Conservation (phyloP, 2,329 filamentous ascomycete species). For the Pseudogymnoascus verrucosus region DNA sequence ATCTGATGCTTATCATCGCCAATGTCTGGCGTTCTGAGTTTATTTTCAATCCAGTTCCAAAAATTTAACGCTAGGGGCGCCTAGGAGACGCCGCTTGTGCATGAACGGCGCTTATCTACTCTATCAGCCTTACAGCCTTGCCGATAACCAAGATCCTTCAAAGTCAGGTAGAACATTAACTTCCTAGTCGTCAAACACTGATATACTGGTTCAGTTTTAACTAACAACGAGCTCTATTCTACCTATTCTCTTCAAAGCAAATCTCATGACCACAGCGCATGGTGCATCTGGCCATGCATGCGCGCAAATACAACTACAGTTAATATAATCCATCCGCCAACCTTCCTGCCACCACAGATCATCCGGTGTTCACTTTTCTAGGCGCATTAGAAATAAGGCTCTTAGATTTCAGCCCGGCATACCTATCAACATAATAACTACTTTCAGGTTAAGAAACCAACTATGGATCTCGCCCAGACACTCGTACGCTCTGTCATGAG, state of each 20-base stretch:
- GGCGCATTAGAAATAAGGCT: neutral
- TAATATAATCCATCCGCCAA: neutral
- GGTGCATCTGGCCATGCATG: neutral
- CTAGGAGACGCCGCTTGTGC: slow-evolving; percentile 1
- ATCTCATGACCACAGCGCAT: neutral
- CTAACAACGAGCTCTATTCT: neutral
- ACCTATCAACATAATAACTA: neutral
- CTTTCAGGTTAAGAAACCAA: slow-evolving; percentile 13
- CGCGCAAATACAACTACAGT: neutral
- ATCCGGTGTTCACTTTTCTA: neutral
- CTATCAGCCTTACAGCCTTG: slow-evolving; percentile 4
- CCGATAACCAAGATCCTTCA: neutral
- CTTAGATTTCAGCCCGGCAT: neutral
- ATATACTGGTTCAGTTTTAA: neutral
- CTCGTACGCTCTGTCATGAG: slow-evolving; percentile 81
- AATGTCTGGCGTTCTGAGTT: neutral
- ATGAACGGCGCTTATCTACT: neutral
- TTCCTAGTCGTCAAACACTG: neutral
- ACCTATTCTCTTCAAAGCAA: neutral
- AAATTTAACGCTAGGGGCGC: slow-evolving; percentile 1
- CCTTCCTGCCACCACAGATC: neutral
- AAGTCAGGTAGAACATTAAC: neutral
- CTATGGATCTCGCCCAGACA: slow-evolving; percentile 62
- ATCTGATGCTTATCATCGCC: neutral
- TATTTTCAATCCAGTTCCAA: slow-evolving; percentile 3